Conservation (phyloP, 495 filamentous ascomycete genomes). For the Podospora pseudopauciseta region DNA sequence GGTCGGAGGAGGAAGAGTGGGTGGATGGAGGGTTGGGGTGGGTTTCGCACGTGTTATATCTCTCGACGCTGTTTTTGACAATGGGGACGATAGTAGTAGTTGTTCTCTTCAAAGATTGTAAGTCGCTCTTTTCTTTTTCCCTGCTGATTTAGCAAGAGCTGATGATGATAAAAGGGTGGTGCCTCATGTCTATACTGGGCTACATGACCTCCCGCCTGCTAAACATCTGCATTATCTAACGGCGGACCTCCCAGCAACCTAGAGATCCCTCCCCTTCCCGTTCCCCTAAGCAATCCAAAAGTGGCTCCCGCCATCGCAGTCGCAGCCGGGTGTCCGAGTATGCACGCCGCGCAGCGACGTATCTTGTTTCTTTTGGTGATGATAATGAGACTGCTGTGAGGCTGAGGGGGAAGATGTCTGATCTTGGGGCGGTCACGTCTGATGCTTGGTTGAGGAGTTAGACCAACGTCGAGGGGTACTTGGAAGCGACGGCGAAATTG, state of each 20-base stretch:
- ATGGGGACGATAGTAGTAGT: slow-evolving; percentile 39
- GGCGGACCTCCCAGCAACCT: slow-evolving; percentile 26
- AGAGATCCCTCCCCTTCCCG: neutral
- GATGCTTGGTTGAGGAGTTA: slow-evolving; percentile 53
- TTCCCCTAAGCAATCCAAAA: neutral
- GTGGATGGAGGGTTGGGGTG: slow-evolving; percentile 32
- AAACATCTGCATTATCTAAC: slow-evolving; percentile 54
- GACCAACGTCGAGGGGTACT: slow-evolving; percentile 45
- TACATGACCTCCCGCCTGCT: slow-evolving; percentile 52
- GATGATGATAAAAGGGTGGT: slow-evolving; percentile 40
- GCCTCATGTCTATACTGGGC: slow-evolving; percentile 38
- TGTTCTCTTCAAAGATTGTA: slow-evolving; percentile 45
- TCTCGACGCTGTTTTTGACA: slow-evolving; percentile 43
- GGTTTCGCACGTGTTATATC: slow-evolving; percentile 44
- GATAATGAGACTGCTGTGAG: slow-evolving; percentile 34
- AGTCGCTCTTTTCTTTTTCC: slow-evolving; percentile 11
- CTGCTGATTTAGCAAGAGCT: neutral
- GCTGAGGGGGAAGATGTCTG: slow-evolving; percentile 50
- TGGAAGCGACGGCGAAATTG: slow-evolving; percentile 48
- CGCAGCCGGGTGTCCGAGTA: slow-evolving; percentile 1
- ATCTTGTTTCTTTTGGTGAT: slow-evolving; percentile 32
- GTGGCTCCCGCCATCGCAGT: neutral
- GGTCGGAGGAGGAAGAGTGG: slow-evolving; percentile 28
- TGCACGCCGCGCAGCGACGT: slow-evolving; percentile 23
- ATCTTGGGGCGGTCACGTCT: slow-evolving; percentile 56